Evolutionary conservation across 1,139 yeast species (phyloP).

Genomic region (Pichia norvegensis): DNA sequence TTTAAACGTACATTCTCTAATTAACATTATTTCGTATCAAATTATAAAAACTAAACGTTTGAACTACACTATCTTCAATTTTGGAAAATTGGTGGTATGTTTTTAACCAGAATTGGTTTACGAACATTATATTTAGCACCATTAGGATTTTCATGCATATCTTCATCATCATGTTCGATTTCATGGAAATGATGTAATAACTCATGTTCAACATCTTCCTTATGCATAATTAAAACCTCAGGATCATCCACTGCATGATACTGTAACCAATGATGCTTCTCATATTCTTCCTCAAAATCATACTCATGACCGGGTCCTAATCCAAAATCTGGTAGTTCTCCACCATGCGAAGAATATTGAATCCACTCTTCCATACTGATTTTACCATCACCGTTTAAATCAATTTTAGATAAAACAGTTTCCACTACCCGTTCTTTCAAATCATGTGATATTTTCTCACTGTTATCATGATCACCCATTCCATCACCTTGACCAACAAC

Average conservation of each 20-base stretch:
- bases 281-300: constrained; percentile 89
- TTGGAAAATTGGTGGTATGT: constrained; percentile 25
- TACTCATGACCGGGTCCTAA: constrained; percentile 96
- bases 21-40: constrained; percentile 2
- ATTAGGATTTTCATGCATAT: constrained; percentile 20
- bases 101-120: constrained; percentile 32
- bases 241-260: constrained; percentile 80
- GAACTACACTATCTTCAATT: background rate
- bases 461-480: constrained; percentile 67
- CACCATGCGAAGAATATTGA: constrained; percentile 52
- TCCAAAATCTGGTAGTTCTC: constrained; percentile 84
- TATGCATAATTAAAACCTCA: constrained; percentile 68
- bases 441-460: constrained; percentile 50
- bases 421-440: constrained; percentile 46
- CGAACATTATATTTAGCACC: constrained; percentile 16
- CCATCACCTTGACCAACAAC: constrained; percentile 89
- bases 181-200: constrained; percentile 81
- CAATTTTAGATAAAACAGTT: constrained; percentile 53
- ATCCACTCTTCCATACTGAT: constrained; percentile 67
- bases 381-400: constrained; percentile 56
- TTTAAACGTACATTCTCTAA: background rate
- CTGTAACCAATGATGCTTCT: constrained; percentile 89
- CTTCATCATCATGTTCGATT: constrained; percentile 55
- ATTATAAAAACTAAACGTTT: background rate
- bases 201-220: constrained; percentile 88